Base-by-base conservation (phyloP, 768 basidiomycete species). In the Leccinum longicurvipes region DNA sequence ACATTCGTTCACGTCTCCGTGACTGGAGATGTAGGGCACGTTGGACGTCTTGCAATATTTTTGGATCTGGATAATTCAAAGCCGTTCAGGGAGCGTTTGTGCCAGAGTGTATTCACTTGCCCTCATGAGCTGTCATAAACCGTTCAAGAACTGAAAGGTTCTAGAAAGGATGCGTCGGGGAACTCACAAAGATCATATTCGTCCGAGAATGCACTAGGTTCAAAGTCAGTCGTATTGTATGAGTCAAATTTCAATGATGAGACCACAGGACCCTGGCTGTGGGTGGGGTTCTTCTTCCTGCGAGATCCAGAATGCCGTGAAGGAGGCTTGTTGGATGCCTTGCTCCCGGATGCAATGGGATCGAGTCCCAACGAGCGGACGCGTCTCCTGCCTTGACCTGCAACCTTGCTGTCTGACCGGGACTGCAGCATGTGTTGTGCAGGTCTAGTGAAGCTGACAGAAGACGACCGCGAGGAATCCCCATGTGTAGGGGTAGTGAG, bases 1-100 rank as follows among this genome's bases (percentile, higher is more conserved):
- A 70, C 42, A 62, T 66, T 41, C 88, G 83, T 50, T 87, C 87
- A 62, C 90, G 89, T 25, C 88, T 82, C 47, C 85, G 79, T 25
- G 87, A 85, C 69, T 91, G 90, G 50, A 89, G 72, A 54, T 81
- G 83, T 28, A 92, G 66, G 6, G 87, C 89, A 51, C 83, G 82
- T 61, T 91, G 87, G 6, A 92, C 87, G 59, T 91, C 90, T 67
- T 87, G 88, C 51, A 91, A 68, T 58, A 92, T 86, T 61, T 79
- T 79, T n/a, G 89, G 87, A 73, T 92, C 89, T 92, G 64, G 28
- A 44, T 49, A 29, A 21, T 28, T 47, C 36, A 60, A 54, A 28
- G 46, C 58, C 53, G 31, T 56, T 61, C 51, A 69, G 47, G 39
- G 24, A 44, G 53, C 15, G 29, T 53, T 47, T 52, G 29, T 28